A percentile compares a stretch with the other conserved stretches of the same genome.
phyloP scores from a whole-genome alignment of 2,329 filamentous ascomycete species.

The Truncatella angustata region DNA sequence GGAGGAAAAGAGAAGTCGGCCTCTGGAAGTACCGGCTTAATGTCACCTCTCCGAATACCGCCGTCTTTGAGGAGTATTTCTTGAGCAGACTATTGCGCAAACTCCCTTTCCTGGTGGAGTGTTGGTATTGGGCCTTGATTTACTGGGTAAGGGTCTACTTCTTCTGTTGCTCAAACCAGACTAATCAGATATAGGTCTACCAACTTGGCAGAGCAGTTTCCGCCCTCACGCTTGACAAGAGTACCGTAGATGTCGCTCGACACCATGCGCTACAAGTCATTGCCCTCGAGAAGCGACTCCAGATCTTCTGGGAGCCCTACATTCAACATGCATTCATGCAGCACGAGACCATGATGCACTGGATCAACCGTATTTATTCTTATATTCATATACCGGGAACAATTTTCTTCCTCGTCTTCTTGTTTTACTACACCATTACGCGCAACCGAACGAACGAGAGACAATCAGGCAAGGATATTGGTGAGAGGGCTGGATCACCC shows the following conservation, averaged over 20 bases:
- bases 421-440: slow-evolving; percentile 70
- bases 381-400: slow-evolving; percentile 78
- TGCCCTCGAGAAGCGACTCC: slow-evolving; percentile 61
- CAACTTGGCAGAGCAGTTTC: slow-evolving; percentile 72
- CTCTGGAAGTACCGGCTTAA: slow-evolving; percentile 43
- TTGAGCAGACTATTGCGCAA: slow-evolving; percentile 63
- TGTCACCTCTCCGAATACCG: slow-evolving; percentile 60
- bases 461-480: slow-evolving; percentile 8
- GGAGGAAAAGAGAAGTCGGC: slow-evolving; percentile 16
- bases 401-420: slow-evolving; percentile 62
- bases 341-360: slow-evolving; percentile 57
- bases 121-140: slow-evolving; percentile 75
- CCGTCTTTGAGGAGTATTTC: slow-evolving; percentile 55
- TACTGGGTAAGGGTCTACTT: slow-evolving; percentile 61
- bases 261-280: slow-evolving; percentile 68
- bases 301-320: slow-evolving; percentile 62
- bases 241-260: slow-evolving; percentile 66
- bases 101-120: slow-evolving; percentile 71
- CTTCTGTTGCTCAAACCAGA: not conserved
- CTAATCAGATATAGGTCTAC: slow-evolving; percentile 54
- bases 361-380: slow-evolving; percentile 71
- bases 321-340: slow-evolving; percentile 44
- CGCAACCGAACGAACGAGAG: slow-evolving; percentile 26
- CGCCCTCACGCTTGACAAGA: slow-evolving; percentile 65
- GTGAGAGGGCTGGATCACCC: slow-evolving; percentile 17